Evolutionary conservation across 495 filamentous ascomycete species (phyloP), one percentile per base, ranked within the genome.

Genomic region (Lasiosphaeria ovina): DNA sequence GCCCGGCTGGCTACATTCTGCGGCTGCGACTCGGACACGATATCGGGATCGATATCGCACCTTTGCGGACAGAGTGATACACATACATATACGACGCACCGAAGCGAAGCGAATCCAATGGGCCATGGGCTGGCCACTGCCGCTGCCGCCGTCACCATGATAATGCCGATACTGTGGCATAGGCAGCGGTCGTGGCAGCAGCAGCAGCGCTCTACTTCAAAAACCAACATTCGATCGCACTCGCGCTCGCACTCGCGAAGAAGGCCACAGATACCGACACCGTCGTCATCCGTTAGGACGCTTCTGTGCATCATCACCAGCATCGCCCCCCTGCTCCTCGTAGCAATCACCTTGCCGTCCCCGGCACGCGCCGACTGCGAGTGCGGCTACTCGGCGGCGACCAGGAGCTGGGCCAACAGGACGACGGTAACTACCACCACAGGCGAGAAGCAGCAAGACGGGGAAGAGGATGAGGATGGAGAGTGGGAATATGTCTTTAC

Each of bases 361-460:
- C 44, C 57, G 6, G 60, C 58, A 48, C 34, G 57, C 52, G 84
- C 85, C 12, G 76, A 80, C 62, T 91, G 88, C 76, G 86, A 89
- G 69, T 92, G 89, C 68, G 89, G 89, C 38, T 92, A 90, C 68
- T 68, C 72, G 35, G 1, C 35, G 24, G 6, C 12, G 17, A 49
- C 12, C 32, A 33, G n/a, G 0, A 35, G 45, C 34, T 24, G 24
- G 24, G 24, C 24, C 24, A 24, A 24, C 24, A 24, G 24, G 32
- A 31, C 42, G 47, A 7, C 35, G 49, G 6, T 16, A 32, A 47
- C 49, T 70, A 70, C 42, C 61, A 66, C 33, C 55, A 69, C 24
- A 24, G 24, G 24, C 24, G 24, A 24, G 24, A 24, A 24, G 24
- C 24, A 24, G 24, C 24, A 24, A 2, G 2, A 24, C 1, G 24